phyloP scores from a whole-genome alignment of 768 basidiomycete species.

The Mycena capillaripes region DNA sequence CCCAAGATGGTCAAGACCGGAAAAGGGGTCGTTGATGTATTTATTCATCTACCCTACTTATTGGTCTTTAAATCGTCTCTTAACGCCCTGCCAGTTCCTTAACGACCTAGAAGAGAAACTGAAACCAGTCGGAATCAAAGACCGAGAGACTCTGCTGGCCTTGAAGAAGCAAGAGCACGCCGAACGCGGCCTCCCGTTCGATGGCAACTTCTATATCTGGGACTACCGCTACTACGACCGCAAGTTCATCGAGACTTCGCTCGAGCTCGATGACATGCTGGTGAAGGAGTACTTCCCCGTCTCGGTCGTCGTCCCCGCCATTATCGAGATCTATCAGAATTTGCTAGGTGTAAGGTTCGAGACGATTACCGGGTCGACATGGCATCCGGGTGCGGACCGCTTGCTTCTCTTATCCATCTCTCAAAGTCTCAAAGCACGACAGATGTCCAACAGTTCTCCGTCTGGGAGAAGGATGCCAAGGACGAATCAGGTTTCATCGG shows the following conservation, averaged over 20 bases:
- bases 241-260: slow-evolving; percentile 73
- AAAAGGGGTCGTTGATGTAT: slow-evolving; percentile 69
- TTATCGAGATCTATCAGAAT: slow-evolving; percentile 87
- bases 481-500: slow-evolving; percentile 83
- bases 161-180: slow-evolving; percentile 84
- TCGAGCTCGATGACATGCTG: slow-evolving; percentile 80
- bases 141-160: slow-evolving; percentile 74
- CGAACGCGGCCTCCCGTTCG: slow-evolving; percentile 70
- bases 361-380: slow-evolving; percentile 71
- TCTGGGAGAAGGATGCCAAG: slow-evolving; percentile 86
- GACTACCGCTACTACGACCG: slow-evolving; percentile 86
- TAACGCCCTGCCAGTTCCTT: slow-evolving; percentile 68
- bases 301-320: slow-evolving; percentile 83
- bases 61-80: slow-evolving; percentile 17
- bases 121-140: slow-evolving; percentile 77
- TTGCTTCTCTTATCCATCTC: slow-evolving; percentile 21
- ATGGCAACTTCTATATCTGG: slow-evolving; percentile 86
- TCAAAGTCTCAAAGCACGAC: slow-evolving; percentile 5
- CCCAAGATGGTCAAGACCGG: slow-evolving; percentile 88
- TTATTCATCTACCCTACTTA: slow-evolving; percentile 23
- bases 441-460: slow-evolving; percentile 89
- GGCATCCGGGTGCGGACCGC: slow-evolving; percentile 95
- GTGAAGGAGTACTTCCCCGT: slow-evolving; percentile 95
- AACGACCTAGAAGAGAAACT: slow-evolving; percentile 82
- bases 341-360: slow-evolving; percentile 84